Percentiles rank a stretch among this genome's conserved stretches.
Conservation (phyloP, 805 yeast species). For the Cyberlindnera maritima region DNA sequence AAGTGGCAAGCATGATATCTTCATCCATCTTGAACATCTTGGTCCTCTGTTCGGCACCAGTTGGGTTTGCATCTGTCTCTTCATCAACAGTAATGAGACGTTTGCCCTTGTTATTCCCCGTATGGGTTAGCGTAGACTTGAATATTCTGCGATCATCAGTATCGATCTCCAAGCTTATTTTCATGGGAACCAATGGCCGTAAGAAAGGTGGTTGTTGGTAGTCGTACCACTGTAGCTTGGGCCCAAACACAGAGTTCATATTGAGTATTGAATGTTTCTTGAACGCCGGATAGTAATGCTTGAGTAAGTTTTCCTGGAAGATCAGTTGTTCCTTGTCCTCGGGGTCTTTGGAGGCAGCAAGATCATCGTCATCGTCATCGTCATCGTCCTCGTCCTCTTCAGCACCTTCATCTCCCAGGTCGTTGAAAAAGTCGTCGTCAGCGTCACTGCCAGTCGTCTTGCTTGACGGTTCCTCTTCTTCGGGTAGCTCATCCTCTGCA, state of each 20-base stretch:
- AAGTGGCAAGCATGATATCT: constrained; percentile 63
- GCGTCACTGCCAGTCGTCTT: constrained; percentile 20
- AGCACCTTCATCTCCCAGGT: constrained; percentile 30
- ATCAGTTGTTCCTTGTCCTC: constrained; percentile 1
- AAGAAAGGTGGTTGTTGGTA: constrained; percentile 43
- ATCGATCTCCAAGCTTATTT: constrained; percentile 57
- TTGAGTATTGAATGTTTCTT: constrained; percentile 51
- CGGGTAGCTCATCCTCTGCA: constrained; percentile 76
- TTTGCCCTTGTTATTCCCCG: constrained; percentile 12
- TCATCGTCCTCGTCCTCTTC: constrained; percentile 28
- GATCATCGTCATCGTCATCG: constrained; percentile 12
- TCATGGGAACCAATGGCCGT: constrained; percentile 50
- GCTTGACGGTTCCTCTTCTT: constrained; percentile 23
- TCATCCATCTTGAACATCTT: constrained; percentile 32
- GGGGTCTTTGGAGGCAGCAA: neutral
- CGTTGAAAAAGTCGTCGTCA: constrained; percentile 33
- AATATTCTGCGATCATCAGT: constrained; percentile 57
- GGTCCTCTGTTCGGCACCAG: constrained; percentile 14
- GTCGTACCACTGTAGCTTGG: constrained; percentile 53
- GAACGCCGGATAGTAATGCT: constrained; percentile 62
- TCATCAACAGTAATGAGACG: constrained; percentile 20
- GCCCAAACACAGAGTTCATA: constrained; percentile 64
- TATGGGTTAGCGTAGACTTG: constrained; percentile 31
- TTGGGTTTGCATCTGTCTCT: constrained; percentile 14
- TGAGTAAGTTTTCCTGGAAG: constrained; percentile 34